These are phyloP conservation scores for Termitomyces bulborhizus DNA, from an alignment of 768 basidiomycete species.

Conservation along the genomic window DNA sequence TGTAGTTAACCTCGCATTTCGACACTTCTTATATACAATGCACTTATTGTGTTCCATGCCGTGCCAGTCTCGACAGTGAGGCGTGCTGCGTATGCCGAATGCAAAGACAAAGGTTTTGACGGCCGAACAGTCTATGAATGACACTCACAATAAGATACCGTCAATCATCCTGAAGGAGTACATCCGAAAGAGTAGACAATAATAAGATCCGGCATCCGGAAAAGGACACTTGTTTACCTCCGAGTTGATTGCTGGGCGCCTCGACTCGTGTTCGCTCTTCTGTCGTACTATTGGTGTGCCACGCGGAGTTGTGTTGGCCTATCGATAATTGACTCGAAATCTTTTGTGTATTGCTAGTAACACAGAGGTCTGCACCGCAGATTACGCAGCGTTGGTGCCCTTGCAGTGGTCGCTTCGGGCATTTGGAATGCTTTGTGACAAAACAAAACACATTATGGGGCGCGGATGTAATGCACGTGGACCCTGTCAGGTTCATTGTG, in stretches of 20 bases:
- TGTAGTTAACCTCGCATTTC: not conserved
- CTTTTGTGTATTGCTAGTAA: no score
- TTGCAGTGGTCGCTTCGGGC: no score
- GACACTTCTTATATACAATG: not conserved
- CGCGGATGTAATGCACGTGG: no score
- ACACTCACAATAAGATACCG: not conserved
- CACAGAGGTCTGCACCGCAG: no score
- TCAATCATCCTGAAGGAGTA: not conserved
- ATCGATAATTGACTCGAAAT: no score
- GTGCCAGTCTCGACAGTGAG: not conserved
- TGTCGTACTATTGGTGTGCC: no score
- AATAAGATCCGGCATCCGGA: not conserved
- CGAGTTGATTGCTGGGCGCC: not conserved
- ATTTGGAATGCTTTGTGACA: no score
- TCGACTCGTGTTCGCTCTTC: no score
- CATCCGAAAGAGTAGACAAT: not conserved
- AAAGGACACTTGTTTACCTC: not conserved
- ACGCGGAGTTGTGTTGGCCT: no score
- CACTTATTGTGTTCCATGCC: not conserved
- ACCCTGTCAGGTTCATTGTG: no score
- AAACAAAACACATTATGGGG: no score
- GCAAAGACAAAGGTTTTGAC: not conserved
- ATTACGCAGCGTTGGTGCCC: no score
- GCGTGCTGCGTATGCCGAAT: not conserved
- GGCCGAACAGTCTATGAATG: not conserved